Conservation (phyloP, 441 rosid species). For the Geranium incanum region DNA sequence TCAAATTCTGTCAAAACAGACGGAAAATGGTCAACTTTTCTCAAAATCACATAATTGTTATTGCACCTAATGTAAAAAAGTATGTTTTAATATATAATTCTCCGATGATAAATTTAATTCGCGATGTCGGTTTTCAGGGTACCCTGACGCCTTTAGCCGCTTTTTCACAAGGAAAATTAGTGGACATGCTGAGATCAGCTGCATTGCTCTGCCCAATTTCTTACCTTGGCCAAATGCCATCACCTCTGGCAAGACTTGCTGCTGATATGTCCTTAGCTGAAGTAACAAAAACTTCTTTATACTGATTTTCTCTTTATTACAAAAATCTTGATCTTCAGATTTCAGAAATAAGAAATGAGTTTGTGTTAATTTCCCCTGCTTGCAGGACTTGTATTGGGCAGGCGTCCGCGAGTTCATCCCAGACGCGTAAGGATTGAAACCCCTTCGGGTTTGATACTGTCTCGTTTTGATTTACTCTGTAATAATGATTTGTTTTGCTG, state of each 20-base stretch:
- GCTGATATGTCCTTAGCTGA: conserved; percentile 24
- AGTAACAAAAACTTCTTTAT: conserved; percentile 11
- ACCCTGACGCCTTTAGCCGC: conserved; percentile 31
- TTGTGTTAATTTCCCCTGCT: background rate
- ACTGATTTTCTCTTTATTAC: background rate
- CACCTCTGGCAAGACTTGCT: conserved; percentile 22
- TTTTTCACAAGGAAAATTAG: conserved; percentile 21
- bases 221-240: conserved; percentile 22
- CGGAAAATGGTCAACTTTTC: no score
- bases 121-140: conserved; percentile 18
- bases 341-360: background rate
- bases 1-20: no score
- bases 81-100: no score
- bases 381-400: conserved; percentile 39
- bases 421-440: conserved; percentile 25
- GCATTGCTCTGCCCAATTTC: conserved; percentile 33
- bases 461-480: background rate
- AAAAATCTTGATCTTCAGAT: background rate
- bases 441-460: background rate
- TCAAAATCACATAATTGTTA: no score
- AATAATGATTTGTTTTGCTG: background rate
- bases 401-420: conserved; percentile 39
- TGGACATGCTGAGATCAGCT: conserved; percentile 25
- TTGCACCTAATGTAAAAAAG: no score
- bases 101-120: background rate